phyloP scores from a whole-genome alignment of 1,139 yeast species.

The Suhomyces wounanorum region DNA sequence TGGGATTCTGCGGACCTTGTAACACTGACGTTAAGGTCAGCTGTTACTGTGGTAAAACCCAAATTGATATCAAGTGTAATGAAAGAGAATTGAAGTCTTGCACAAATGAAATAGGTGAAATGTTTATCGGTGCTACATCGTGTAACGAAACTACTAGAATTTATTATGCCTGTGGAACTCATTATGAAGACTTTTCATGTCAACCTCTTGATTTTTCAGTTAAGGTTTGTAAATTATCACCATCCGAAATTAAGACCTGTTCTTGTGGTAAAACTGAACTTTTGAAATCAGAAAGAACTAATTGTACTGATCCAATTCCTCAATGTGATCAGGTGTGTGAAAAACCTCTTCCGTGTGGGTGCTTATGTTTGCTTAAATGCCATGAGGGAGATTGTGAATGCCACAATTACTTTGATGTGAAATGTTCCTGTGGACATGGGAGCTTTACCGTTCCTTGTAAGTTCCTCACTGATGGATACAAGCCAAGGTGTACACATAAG shows the following conservation, averaged over 20 bases:
- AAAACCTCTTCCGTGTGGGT: constrained; percentile 71
- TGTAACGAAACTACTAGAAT: constrained; percentile 57
- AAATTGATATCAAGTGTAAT: constrained; percentile 48
- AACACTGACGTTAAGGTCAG: constrained; percentile 32
- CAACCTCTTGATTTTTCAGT: constrained; percentile 47
- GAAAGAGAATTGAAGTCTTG: constrained; percentile 42
- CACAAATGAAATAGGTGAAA: constrained; percentile 20
- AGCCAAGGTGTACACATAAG: constrained; percentile 69
- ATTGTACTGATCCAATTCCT: constrained; percentile 78
- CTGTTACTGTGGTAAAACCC: constrained; percentile 77
- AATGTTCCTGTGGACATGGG: constrained; percentile 55
- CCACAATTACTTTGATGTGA: constrained; percentile 42
- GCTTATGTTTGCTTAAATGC: constrained; percentile 64
- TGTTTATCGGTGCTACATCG: constrained; percentile 64
- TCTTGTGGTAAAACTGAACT: constrained; percentile 68
- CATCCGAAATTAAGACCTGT: constrained; percentile 60
- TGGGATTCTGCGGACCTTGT: constrained; percentile 82
- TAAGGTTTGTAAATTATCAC: constrained; percentile 64
- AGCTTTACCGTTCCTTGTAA: constrained; percentile 64
- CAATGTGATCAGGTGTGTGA: constrained; percentile 68
- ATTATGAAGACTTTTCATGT: constrained; percentile 60
- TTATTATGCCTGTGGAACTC: constrained; percentile 66
- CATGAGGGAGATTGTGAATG: constrained; percentile 82
- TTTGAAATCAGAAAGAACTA: constrained; percentile 36
- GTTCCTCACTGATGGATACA: constrained; percentile 49